Base-by-base conservation (phyloP, 1,284 basidiomycete species). In the Puccinia horiana region DNA sequence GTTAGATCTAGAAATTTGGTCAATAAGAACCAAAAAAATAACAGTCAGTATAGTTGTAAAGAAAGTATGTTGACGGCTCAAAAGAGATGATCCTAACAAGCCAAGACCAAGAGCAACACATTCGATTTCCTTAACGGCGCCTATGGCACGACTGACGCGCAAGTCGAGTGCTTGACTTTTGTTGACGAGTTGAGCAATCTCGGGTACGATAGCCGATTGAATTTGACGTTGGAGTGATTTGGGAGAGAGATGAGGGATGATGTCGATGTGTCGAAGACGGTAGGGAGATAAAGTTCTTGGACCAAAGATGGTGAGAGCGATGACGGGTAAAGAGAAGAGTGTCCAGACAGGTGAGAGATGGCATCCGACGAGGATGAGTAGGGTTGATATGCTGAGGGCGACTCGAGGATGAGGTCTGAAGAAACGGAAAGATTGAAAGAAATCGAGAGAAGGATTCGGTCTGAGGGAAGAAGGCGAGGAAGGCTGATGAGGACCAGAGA, bases 101-200 rank as follows among this genome's bases (percentile, higher is more conserved):
- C 49, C n/a, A 26, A 81, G 56, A n/a, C 78, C 78, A 1, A 81
- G 54, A 20, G 78, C 78, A 35, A 81, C 78, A 49, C 78, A 81
- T 81, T 81, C 78, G 47, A 81, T 61, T 61, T 81, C 78, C 37
- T 72, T 81, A 8, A 81, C 56, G 37, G 78, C 78, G n/a, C 78
- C 78, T 14, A 81, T 73, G 18, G 78, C 78, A 2, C 78, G 67
- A 63, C 78, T 81, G 69, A 81, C 44, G 2, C 78, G 44, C 6
- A 73, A n/a, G 32, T 81, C 78, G 11, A 81, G 42, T 8, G 69
- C 32, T 73, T 81, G 78, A 47, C 29, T 26, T 26, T 58, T 81
- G n/a, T 67, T 44, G 49, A 81, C 56, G 5, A 81, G 54, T 44
- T 73, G 1, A 11, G 49, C 52, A 37, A 56, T 56, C 16, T 54